Base-by-base conservation (phyloP, 257 asterid species). In the Solanum appendiculatum region DNA sequence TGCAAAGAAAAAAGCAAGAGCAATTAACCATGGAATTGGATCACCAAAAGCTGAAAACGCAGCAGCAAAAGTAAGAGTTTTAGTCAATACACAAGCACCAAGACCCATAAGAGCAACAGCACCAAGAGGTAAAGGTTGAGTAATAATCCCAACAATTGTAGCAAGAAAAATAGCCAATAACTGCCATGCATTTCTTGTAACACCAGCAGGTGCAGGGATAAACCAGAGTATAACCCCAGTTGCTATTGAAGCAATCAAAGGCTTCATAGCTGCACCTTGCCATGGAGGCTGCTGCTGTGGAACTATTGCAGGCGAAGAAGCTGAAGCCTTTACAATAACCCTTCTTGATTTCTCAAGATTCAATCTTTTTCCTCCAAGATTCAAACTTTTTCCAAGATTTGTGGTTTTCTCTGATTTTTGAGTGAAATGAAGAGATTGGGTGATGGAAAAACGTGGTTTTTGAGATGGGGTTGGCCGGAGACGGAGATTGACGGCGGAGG, bases 41-140 rank as follows among this genome's bases (percentile, higher is more conserved):
- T 97, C 99, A 0, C 99, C 98, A 36, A 97, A 97, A 3, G 99
- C 99, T 12, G 99, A 97, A 73, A 97, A 97, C 0, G 98, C 98
- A 23, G 96, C 98, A 13, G 98, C 96, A 86, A 97, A 97, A 1
- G 98, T 92, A 0, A 97, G 93, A 21, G 99, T 97, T 88, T 94
- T 97, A 0, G 98, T 97, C 7, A 95, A 46, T 27, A 97, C 99
- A 78, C 95, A 93, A 2, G 99, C 96, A 20, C 98, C 98, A 8
- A 97, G 93, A 5, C 99, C 99, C 93, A 95, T 86, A 23, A 97
- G 78, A 4, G 99, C 98, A 40, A 97, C 98, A 80, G 99, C 99
- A 2, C 99, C 98, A 39, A 97, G 89, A 15, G 98, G 99, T 89
- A 97, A 58, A 9, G 99, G 99, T 44, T 97, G 99, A 0, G 98